Base-by-base conservation (phyloP, 2,329 filamentous ascomycete species). In the Xylariaceae sp. region DNA sequence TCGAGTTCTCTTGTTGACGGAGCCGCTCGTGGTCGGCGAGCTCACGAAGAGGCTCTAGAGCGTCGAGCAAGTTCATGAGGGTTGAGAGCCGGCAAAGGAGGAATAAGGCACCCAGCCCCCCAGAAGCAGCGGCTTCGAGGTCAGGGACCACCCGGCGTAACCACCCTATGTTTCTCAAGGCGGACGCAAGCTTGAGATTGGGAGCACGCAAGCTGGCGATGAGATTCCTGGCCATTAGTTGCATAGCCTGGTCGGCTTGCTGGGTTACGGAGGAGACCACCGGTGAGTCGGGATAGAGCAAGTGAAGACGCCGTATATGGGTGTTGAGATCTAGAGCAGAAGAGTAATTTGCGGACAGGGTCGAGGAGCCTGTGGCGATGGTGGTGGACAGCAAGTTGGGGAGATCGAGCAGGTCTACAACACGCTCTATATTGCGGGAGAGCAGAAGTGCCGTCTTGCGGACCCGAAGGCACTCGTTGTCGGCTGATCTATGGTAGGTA, bases 81-180 rank as follows among this genome's bases (percentile, higher is more conserved):
- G 90, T 95, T 10, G 85, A 83, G 16, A 97, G 76, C 17, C 94
- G 83, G 65, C 91, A 97, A 18, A 95, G 84, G 4, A 99, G 80
- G 66, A 97, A 97, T 1, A 97, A 74, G 0, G 89, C 87, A 1
- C 90, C 90, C 11, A 97, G 76, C 2, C 85, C 81, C 13, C 38
- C 89, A 83, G 70, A 96, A 82, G 59, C 77, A 82, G 57, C 77
- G 65, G 44, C 59, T 47, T 87, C 84, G 17, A 96, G 73, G 55
- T 96, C 92, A 0, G 92, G 90, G 0, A 93, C 82, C 5, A 97
- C 87, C 31, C 94, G 83, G 41, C 93, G 86, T 42, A 99, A 77
- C 89, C 91, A 97, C 53, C 91, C 90, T 45, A 97, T 86, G 1
- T 90, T 96, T 47, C 95, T 84, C 74, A 99, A 88, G 1, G 91